Evolutionary conservation across 768 basidiomycete species (phyloP).

Genomic region (Gymnopilus dilepis): DNA sequence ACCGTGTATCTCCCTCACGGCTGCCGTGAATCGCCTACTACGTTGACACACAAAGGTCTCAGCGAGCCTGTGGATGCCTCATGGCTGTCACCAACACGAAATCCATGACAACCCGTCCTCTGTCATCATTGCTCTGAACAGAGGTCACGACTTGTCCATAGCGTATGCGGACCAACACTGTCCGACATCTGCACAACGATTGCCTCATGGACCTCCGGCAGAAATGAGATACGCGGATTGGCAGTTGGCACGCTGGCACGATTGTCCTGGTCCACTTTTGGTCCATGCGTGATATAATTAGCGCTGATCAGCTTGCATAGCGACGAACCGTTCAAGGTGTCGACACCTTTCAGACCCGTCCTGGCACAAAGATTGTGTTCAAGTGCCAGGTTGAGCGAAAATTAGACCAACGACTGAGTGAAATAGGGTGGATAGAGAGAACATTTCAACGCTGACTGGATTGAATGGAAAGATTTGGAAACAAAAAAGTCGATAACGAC

Average conservation of each 20-base stretch:
- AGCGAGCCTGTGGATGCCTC: too few species aligned
- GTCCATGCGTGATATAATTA: constrained; percentile 3
- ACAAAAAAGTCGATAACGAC: background rate
- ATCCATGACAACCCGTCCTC: background rate
- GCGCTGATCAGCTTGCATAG: constrained; percentile 8
- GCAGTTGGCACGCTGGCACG: background rate
- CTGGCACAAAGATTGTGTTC: constrained; percentile 4
- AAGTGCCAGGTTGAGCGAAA: background rate
- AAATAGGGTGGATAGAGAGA: background rate
- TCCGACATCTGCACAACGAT: constrained; percentile 2
- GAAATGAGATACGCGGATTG: background rate
- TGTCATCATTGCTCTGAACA: background rate
- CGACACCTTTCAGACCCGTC: background rate
- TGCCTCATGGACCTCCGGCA: constrained; percentile 1
- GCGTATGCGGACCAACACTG: background rate
- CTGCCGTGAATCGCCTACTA: too few species aligned
- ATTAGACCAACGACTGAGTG: background rate
- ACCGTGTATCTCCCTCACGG: too few species aligned
- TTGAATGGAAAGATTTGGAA: background rate
- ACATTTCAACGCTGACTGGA: background rate
- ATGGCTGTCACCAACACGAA: background rate
- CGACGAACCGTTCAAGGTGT: constrained; percentile 4
- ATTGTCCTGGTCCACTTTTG: background rate
- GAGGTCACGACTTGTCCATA: background rate
- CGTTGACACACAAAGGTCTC: too few species aligned